phyloP scores from a whole-genome alignment of 1,284 basidiomycete genomes.

The Ustilago bromivora region DNA sequence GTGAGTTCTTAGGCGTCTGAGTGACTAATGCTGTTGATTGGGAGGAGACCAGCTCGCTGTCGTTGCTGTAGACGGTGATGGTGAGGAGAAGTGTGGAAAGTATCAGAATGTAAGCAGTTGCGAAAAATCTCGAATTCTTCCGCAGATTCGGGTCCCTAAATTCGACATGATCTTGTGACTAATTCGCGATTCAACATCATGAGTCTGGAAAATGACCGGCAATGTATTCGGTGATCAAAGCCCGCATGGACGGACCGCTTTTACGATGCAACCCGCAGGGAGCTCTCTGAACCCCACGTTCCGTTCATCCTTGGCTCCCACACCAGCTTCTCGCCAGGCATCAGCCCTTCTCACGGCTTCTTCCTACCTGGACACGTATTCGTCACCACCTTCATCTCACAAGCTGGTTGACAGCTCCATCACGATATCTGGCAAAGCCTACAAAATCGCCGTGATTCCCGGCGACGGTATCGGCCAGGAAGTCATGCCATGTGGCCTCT shows the following conservation, averaged over 20 bases:
- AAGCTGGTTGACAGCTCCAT: too few relatives aligned
- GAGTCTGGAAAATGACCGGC: conserved; percentile 9
- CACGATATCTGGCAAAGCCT: conserved; percentile 31
- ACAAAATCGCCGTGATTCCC: conserved; percentile 75
- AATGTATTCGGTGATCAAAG: conserved; percentile 8
- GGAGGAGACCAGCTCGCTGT: not conserved
- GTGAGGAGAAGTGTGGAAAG: conserved; percentile 2
- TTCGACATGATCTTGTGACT: not conserved
- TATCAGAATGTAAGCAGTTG: conserved; percentile 9
- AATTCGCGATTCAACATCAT: conserved; percentile 3
- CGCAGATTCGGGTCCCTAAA: conserved; percentile 29
- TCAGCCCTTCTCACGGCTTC: not conserved
- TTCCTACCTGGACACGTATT: not conserved
- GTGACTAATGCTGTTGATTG: not conserved
- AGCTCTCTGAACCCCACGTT: conserved; percentile 3
- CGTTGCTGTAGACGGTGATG: conserved; percentile 10
- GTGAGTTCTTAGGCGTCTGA: not conserved
- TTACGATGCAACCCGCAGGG: conserved; percentile 5
- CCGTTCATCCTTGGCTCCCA: not conserved
- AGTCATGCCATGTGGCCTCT: conserved; percentile 48
- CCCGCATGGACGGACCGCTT: conserved; percentile 6
- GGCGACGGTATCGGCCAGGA: conserved; percentile 76
- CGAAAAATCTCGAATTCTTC: conserved; percentile 39
- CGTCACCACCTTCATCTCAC: not conserved
- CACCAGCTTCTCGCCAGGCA: not conserved